phyloP scores from a whole-genome alignment of 192 early-diverging fungal genomes.

The Backusella parvicylindrica region DNA sequence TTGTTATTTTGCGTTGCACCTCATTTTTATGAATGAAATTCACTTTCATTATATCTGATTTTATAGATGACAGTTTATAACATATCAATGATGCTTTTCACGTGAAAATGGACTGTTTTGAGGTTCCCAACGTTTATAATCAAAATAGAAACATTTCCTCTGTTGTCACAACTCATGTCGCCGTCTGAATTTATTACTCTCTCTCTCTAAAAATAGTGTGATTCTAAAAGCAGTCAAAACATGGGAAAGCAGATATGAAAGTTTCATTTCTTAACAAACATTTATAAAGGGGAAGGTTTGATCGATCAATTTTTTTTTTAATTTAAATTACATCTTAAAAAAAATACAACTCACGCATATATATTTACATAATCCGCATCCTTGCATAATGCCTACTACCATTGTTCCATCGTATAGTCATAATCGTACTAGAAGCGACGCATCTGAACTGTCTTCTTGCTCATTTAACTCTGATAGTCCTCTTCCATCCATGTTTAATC shows the following conservation, averaged over 20 bases:
- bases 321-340: not conserved
- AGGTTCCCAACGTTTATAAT: not conserved
- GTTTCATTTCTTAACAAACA: not conserved
- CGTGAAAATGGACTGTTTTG: not conserved
- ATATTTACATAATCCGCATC: not conserved
- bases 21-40: not conserved
- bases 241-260: not conserved
- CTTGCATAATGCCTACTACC: not conserved
- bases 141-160: not conserved
- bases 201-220: not conserved
- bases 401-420: not conserved
- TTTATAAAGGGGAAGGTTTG: not conserved
- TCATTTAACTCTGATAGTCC: not conserved
- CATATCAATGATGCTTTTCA: not conserved
- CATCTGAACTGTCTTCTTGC: not conserved
- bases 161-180: not conserved
- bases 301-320: not conserved
- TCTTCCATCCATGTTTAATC: not conserved
- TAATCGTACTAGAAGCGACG: not conserved
- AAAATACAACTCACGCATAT: not conserved
- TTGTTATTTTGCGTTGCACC: not conserved
- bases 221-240: not conserved
- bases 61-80: not conserved
- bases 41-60: not conserved
- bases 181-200: not conserved